Base-by-base conservation (phyloP, 371 early-diverging fungal genomes). In the Sanchytrium tribonematis region DNA sequence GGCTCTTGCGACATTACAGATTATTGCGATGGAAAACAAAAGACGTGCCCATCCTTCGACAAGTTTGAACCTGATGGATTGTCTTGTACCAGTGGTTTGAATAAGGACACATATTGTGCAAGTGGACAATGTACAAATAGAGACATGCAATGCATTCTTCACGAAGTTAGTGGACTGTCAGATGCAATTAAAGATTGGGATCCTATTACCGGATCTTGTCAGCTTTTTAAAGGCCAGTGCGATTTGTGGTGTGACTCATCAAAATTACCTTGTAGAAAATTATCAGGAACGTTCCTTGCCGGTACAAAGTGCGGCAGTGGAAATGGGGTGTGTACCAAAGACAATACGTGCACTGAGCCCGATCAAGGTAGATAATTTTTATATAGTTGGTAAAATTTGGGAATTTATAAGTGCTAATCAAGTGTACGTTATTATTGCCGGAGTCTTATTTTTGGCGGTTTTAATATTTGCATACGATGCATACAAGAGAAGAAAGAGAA, bases 81-180 rank as follows among this genome's bases (percentile, higher is more conserved):
- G 0, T 66, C 79, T 0, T 93, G 94, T 69, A 69, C 66, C 17
- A 48, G 48, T 48, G 48, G 48, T 12, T 5, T 48, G 5, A 48
- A 48, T 48, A 48, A 48, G 48, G 48, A 48, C 22, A 48, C 48
- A 12, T 48, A 79, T 68, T 94, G 95, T 75, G 90, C 93, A 29
- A 85, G 86, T 1, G 95, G 95, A 2, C 74, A 84, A 67, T 94
- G 95, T 74, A 94, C 93, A 28, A 86, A 85, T 0, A 79, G 90
- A 28, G 88, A 90, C 76, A 75, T 77, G 2, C 93, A 93, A 74
- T 92, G 93, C 71, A 70, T 48, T 5, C 48, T 48, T 5, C 48
- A 48, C 22, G 12, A 48, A 22, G 22, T 22, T 48, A 12, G 12
- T 12, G 48, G 48, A 5, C 12, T 48, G 48, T 48, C 48, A 12